phyloP scores from a whole-genome alignment of 768 basidiomycete species.

The Collybiopsis luxurians region DNA sequence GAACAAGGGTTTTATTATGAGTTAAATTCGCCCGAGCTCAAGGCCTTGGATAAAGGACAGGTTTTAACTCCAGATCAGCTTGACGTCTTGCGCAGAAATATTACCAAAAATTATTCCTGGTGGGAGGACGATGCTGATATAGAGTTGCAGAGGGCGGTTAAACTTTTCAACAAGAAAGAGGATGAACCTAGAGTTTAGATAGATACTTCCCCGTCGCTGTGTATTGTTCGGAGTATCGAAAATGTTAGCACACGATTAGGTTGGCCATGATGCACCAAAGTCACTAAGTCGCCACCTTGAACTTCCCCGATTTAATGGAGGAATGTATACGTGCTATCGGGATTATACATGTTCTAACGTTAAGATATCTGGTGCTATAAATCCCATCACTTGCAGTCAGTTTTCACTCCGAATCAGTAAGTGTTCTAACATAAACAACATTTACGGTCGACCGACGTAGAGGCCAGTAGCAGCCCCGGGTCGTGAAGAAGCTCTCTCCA shows the following conservation, averaged over 20 bases:
- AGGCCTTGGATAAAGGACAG: slow-evolving; percentile 7
- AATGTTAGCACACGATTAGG: too few species aligned
- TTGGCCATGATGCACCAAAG: too few species aligned
- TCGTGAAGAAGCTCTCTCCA: neutral
- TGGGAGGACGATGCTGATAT: neutral
- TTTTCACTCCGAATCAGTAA: neutral
- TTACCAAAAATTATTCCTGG: neutral
- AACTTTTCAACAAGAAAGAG: neutral
- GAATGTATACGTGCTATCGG: too few species aligned
- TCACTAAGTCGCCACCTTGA: too few species aligned
- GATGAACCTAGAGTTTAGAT: too few species aligned
- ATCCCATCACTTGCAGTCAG: too few species aligned
- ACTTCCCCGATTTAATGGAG: too few species aligned
- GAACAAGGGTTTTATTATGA: slow-evolving; percentile 2
- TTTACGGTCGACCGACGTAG: neutral
- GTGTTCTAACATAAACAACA: neutral
- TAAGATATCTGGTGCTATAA: too few species aligned
- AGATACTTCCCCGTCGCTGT: too few species aligned
- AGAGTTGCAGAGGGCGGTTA: neutral
- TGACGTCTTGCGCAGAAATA: neutral
- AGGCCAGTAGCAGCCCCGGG: neutral
- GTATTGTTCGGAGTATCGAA: too few species aligned
- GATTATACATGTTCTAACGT: too few species aligned
- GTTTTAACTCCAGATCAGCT: neutral
- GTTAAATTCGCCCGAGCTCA: slow-evolving; percentile 4